Evolutionary conservation across 2,329 filamentous ascomycete genomes (phyloP).

Genomic region (Ceratocystis ficicola): DNA sequence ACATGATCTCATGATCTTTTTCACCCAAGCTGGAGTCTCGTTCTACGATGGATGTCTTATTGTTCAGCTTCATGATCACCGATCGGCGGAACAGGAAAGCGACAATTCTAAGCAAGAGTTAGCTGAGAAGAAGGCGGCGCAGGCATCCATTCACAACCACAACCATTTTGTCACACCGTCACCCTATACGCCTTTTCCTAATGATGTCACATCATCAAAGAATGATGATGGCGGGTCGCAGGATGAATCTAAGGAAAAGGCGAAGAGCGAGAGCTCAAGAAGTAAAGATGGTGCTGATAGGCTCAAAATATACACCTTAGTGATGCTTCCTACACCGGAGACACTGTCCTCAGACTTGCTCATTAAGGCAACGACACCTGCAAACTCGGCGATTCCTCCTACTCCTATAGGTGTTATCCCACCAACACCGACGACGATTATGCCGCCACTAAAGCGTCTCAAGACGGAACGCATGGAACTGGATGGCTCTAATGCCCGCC

Average conservation of each 20-base stretch:
- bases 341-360: constrained; percentile 64
- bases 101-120: constrained; percentile 41
- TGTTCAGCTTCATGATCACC: constrained; percentile 85
- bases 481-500: constrained; percentile 58
- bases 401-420: constrained; percentile 45
- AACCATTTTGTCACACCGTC: constrained; percentile 85
- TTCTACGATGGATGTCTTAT: constrained; percentile 96
- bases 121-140: constrained; percentile 48
- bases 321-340: constrained; percentile 72
- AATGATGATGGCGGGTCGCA: constrained; percentile 24
- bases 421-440: constrained; percentile 47
- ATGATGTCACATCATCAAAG: constrained; percentile 32
- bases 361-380: constrained; percentile 61
- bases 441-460: constrained; percentile 50
- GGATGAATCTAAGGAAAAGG: constrained; percentile 30
- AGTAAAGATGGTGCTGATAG: constrained; percentile 43
- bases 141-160: constrained; percentile 85
- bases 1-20: constrained; percentile 73
- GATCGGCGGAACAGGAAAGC: constrained; percentile 50
- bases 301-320: constrained; percentile 59
- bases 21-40: constrained; percentile 56
- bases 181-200: constrained; percentile 61
- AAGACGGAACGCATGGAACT: constrained; percentile 65
- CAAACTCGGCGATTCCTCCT: constrained; percentile 20
- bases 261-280: constrained; percentile 39